phyloP scores from a whole-genome alignment of 257 asterid species.

The Scutellaria galericulata region DNA sequence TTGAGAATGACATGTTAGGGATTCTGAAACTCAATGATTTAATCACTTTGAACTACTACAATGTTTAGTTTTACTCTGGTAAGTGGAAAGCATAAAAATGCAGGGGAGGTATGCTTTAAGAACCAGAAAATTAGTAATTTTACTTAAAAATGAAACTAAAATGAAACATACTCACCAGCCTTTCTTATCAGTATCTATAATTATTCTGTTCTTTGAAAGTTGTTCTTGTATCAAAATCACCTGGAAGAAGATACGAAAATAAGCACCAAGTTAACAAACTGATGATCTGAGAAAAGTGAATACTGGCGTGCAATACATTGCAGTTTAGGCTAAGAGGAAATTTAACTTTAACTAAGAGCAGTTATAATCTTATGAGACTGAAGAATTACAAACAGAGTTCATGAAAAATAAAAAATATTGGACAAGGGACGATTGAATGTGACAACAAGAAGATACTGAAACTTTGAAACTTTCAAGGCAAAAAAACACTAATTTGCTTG shows the following conservation, averaged over 20 bases:
- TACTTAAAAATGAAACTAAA: background rate
- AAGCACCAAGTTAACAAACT: slow-evolving; percentile 27
- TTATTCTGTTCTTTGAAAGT: slow-evolving; percentile 93
- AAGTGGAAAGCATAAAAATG: slow-evolving; percentile 3
- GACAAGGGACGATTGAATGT: background rate
- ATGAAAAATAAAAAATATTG: background rate
- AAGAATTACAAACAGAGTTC: background rate
- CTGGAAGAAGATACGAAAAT: slow-evolving; percentile 47
- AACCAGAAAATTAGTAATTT: background rate
- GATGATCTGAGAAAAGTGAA: background rate
- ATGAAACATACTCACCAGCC: slow-evolving; percentile 64
- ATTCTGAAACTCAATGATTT: slow-evolving; percentile 10
- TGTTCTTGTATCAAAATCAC: slow-evolving; percentile 96
- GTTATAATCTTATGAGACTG: background rate
- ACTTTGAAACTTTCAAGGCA: slow-evolving; percentile 4
- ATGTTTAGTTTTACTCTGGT: background rate
- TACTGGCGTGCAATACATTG: background rate
- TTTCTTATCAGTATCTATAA: slow-evolving; percentile 85
- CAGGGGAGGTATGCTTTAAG: slow-evolving; percentile 1
- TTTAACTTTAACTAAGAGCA: background rate
- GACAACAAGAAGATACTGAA: background rate
- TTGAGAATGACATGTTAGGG: background rate
- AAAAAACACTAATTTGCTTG: background rate
- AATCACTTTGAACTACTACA: slow-evolving; percentile 23
- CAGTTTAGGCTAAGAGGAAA: slow-evolving; percentile 11